A percentile compares a stretch with the other conserved stretches of the same genome.
These are phyloP conservation scores for Albifimbria verrucaria DNA, from an alignment of 2,329 filamentous ascomycete genomes.

Conservation along the genomic window DNA sequence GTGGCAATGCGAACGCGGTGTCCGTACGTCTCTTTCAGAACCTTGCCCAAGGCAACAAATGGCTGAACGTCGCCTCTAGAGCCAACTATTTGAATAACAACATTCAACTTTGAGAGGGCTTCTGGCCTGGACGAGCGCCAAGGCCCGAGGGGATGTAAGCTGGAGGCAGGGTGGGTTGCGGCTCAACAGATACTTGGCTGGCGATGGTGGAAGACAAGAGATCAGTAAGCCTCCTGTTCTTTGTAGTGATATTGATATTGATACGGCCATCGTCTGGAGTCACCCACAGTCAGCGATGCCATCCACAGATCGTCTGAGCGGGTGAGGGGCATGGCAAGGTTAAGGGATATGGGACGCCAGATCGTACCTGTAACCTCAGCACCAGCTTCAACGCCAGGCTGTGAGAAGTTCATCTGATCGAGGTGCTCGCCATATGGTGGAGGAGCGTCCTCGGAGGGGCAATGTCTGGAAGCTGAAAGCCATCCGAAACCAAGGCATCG, in stretches of 20 bases:
- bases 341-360: neutral
- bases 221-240: slow-evolving; percentile 61
- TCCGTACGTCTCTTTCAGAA: slow-evolving; percentile 60
- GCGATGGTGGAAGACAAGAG: slow-evolving; percentile 64
- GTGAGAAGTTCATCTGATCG: slow-evolving; percentile 56
- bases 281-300: slow-evolving; percentile 8
- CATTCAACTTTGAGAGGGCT: slow-evolving; percentile 59
- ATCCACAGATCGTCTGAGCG: neutral
- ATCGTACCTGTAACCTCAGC: slow-evolving; percentile 52
- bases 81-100: slow-evolving; percentile 73
- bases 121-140: slow-evolving; percentile 58
- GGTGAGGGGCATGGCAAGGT: neutral
- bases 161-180: slow-evolving; percentile 51
- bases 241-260: slow-evolving; percentile 76
- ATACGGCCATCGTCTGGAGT: slow-evolving; percentile 67
- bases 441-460: slow-evolving; percentile 40
- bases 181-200: slow-evolving; percentile 50
- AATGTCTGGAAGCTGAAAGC: slow-evolving; percentile 38
- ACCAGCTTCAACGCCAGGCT: slow-evolving; percentile 60
- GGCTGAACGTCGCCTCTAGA: slow-evolving; percentile 75
- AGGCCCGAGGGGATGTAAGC: slow-evolving; percentile 72
- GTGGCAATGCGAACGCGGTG: slow-evolving; percentile 74
- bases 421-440: slow-evolving; percentile 58
- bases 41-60: slow-evolving; percentile 67
- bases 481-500: slow-evolving; percentile 32